These are phyloP conservation scores for Sextonia rubra DNA, from an alignment of 164 flowering plant genomes.

Conservation along the genomic window DNA sequence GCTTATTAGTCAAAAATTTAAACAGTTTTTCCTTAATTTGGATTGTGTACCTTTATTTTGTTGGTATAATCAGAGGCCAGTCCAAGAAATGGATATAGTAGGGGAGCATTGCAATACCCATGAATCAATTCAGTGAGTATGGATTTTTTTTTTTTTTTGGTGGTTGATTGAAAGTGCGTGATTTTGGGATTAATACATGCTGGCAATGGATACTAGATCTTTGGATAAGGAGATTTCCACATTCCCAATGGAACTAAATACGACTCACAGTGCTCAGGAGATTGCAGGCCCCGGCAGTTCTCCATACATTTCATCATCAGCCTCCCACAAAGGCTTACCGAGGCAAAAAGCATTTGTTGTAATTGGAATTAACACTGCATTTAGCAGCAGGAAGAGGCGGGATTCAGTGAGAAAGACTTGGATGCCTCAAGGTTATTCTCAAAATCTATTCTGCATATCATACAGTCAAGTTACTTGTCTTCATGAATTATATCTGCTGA, in stretches of 20 bases:
- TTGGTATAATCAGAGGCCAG: conserved; percentile 1
- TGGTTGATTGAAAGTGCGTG: neutral
- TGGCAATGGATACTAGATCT: conserved; percentile 32
- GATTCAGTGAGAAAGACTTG: conserved; percentile 59
- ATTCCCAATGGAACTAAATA: conserved; percentile 82
- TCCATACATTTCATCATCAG: conserved; percentile 4
- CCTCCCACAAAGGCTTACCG: conserved; percentile 25
- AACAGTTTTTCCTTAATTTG: neutral
- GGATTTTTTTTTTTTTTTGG: neutral
- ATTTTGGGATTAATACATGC: neutral
- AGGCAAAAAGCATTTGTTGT: conserved; percentile 76
- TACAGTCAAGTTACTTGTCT: neutral
- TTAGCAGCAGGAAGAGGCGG: conserved; percentile 69
- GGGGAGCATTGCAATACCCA: conserved; percentile 72
- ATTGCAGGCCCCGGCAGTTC: conserved; percentile 24
- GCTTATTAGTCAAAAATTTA: neutral
- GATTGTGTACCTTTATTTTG: neutral
- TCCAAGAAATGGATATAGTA: conserved; percentile 43
- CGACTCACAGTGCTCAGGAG: conserved; percentile 52
- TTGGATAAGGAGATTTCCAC: conserved; percentile 69
- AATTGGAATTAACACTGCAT: conserved; percentile 94
- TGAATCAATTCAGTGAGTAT: conserved; percentile 79
- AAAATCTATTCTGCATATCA: neutral
- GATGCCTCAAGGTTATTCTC: conserved; percentile 58
- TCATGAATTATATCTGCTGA: too few relatives aligned